Base-by-base conservation (phyloP, 495 filamentous ascomycete genomes). In the Neurospora sp. region DNA sequence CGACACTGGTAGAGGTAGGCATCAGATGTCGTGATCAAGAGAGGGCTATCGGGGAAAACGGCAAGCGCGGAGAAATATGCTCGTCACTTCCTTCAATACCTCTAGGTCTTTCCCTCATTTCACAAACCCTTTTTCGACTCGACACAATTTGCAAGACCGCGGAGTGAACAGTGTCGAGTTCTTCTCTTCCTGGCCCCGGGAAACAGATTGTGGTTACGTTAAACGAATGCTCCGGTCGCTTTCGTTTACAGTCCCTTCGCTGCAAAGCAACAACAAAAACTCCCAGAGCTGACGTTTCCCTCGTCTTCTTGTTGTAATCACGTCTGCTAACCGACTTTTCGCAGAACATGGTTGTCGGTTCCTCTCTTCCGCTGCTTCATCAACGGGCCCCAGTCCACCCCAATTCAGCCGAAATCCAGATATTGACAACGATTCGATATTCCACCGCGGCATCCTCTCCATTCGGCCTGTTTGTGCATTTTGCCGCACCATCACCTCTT, bases 401-500 rank as follows among this genome's bases (percentile, higher is more conserved):
- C 45, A 54, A 54, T 54, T 62, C 54, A 62, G 54, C 24, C 54
- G 54, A 34, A 62, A 62, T 34, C 34, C 54, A 34, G 54, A 62
- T 34, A 62, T 62, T 31, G 54, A 0, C 54, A 34, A 9, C 48
- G 48, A 28, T 17, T 31, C 48, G 24, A 15, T 62, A 17, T 62
- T 31, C 24, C 48, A 62, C 11, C 48, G 48, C 48, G 24, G 11
- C 24, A 62, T 31, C 48, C 48, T 28, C 24, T 62, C 48, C 48
- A 31, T 62, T 62, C 48, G 48, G 48, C 48, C 13, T 28, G 24
- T 76, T 78, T 77, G 73, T 70, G 70, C 43, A 71, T 76, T 75
- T 71, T 78, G 75, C 77, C 77, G 73, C 75, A 73, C 77, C 77
- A 74, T 72, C 75, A 36, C 28, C 71, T 71, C 74, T 75, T 76